phyloP scores from a whole-genome alignment of 257 asterid species.

The Solanum ossicruentum region DNA sequence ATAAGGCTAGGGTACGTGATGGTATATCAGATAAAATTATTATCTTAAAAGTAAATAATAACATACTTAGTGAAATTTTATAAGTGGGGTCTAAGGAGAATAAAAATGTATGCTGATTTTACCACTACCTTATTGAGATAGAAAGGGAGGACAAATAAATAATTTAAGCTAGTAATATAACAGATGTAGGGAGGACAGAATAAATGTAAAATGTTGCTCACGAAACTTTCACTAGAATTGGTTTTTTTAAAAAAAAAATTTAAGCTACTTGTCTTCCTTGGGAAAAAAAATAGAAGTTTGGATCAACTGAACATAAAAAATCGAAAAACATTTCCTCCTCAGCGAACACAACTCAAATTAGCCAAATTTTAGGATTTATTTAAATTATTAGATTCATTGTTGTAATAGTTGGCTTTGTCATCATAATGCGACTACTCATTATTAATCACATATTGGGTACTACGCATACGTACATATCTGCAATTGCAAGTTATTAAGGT shows the following conservation, averaged over 20 bases:
- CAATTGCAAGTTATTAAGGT: background rate
- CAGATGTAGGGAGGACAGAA: background rate
- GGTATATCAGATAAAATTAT: background rate
- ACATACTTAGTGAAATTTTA: no score
- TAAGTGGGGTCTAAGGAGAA: no score
- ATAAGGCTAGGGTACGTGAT: background rate
- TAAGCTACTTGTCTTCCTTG: background rate
- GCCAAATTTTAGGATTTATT: background rate
- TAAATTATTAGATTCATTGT: no score
- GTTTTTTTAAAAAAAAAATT: no score
- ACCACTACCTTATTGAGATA: no score
- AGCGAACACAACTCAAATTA: background rate
- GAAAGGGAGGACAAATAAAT: no score
- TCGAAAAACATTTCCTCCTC: background rate
- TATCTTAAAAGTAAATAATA: background rate
- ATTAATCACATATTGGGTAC: background rate
- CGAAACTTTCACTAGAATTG: background rate
- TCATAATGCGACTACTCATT: background rate
- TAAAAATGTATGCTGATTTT: no score
- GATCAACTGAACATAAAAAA: background rate
- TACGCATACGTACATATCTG: background rate
- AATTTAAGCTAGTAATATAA: no score
- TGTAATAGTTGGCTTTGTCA: background rate
- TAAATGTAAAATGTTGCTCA: background rate
- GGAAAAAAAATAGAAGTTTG: background rate